phyloP scores from a whole-genome alignment of 768 basidiomycete genomes.

The Baorangia bicolor region DNA sequence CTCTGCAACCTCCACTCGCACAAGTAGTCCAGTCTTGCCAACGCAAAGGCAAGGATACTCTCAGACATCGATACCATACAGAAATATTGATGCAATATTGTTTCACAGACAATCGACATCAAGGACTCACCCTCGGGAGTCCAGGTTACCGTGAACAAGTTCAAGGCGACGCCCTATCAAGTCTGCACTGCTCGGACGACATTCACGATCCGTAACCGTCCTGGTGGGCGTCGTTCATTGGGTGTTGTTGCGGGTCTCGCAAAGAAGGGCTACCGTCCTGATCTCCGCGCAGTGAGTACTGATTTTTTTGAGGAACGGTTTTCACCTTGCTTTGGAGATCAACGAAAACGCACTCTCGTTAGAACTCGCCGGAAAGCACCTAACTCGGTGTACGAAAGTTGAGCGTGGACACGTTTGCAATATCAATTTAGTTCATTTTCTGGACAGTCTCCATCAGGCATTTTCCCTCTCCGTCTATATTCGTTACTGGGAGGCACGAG shows the following conservation, averaged over 20 bases:
- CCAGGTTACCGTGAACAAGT: slow-evolving; percentile 64
- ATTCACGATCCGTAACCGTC: slow-evolving; percentile 60
- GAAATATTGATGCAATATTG: not conserved
- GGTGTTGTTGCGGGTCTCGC: slow-evolving; percentile 61
- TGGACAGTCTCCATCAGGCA: slow-evolving; percentile 22
- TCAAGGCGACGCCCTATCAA: slow-evolving; percentile 50
- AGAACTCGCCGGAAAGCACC: slow-evolving; percentile 83
- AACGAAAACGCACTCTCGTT: slow-evolving; percentile 69
- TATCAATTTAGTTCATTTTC: slow-evolving; percentile 37
- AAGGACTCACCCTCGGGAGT: slow-evolving; percentile 53
- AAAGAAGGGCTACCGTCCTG: slow-evolving; percentile 73
- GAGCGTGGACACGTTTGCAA: slow-evolving; percentile 96
- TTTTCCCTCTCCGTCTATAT: slow-evolving; percentile 31
- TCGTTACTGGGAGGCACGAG: slow-evolving; percentile 31
- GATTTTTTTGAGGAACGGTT: not conserved
- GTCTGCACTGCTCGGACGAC: slow-evolving; percentile 50
- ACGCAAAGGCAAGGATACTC: slow-evolving; percentile 59
- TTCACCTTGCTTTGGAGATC: not conserved
- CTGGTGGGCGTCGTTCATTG: slow-evolving; percentile 67
- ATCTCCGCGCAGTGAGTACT: slow-evolving; percentile 69
- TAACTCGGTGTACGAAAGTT: slow-evolving; percentile 67
- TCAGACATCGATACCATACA: not conserved
- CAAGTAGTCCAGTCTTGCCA: slow-evolving; percentile 89
- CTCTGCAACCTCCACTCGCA: slow-evolving; percentile 85
- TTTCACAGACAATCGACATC: slow-evolving; percentile 62